Base-by-base conservation (phyloP, 208 protist species). In the Balamuthia mandrillaris region DNA sequence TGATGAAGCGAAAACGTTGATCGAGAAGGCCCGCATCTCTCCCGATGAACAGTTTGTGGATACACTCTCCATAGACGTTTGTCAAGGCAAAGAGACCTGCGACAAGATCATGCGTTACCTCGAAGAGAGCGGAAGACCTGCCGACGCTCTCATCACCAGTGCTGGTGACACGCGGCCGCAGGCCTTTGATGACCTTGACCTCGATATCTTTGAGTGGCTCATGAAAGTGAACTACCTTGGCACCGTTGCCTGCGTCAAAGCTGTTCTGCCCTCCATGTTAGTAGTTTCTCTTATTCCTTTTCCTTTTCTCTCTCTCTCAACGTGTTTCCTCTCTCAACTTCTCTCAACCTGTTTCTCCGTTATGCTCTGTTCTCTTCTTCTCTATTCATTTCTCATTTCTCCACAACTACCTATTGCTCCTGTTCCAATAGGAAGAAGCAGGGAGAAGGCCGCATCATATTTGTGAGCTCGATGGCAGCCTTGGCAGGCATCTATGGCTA, bases 141-240 rank as follows among this genome's bases (percentile, higher is more conserved):
- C 77, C 45, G 86, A 89, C 27, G 74, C 84, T n/a, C 49, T 89
- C 4, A 83, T 89, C 81, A 75, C 72, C n/a, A 58, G 58, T 27
- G 86, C 86, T 5, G 86, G 86, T 0, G 86, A 81, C 14, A 54
- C 86, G 18, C 39, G 44, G 18, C 86, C 86, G 6, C 70, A 60
- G 5, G 58, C 79, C 74, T 89, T 89, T 77, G 82, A 87, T 14
- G 58, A 89, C 33, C 52, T 84, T 14, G 27, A 47, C 35, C 10
- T 86, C 7, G 66, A 39, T 24, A 65, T 35, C 35, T 89, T 88
- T 74, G 47, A 49, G n/a, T 31, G 58, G 29, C 44, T 65, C 24
- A 84, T 89, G 81, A 78, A 89, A 31, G 52, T 89, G 16, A 89
- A 89, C 65, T 89, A 89, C 70, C 14, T 89, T 24, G 86, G 86